phyloP scores from a whole-genome alignment of 371 early-diverging fungal genomes.

The Syncephalastrum contaminatum region DNA sequence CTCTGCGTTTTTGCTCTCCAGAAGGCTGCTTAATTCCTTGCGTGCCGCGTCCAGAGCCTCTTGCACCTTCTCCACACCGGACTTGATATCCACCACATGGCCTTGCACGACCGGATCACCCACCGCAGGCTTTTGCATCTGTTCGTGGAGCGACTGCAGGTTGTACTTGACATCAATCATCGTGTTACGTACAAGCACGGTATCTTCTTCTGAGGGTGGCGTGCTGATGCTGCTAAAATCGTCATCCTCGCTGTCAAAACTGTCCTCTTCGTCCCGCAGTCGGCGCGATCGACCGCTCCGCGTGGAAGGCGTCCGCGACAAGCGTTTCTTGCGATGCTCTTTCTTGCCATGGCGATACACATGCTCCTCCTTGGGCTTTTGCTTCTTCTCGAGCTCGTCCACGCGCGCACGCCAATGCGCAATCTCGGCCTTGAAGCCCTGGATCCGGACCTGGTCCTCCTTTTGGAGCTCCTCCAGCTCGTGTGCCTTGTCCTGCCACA shows the following conservation, averaged over 20 bases:
- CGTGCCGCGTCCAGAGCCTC: slow-evolving; percentile 31
- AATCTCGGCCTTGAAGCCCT: slow-evolving; percentile 12
- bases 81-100: slow-evolving; percentile 32
- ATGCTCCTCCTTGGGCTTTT: slow-evolving; percentile 7
- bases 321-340: no score
- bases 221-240: neutral
- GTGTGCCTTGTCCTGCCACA: slow-evolving; percentile 19
- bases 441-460: slow-evolving; percentile 6
- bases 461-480: slow-evolving; percentile 20
- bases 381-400: slow-evolving; percentile 21
- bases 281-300: neutral
- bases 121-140: slow-evolving; percentile 20
- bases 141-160: slow-evolving; percentile 30
- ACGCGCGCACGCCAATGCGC: slow-evolving; percentile 22
- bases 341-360: neutral
- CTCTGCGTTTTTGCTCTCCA: slow-evolving; percentile 20
- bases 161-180: slow-evolving; percentile 33
- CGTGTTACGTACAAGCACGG: slow-evolving; percentile 19
- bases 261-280: neutral
- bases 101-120: slow-evolving; percentile 23
- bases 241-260: neutral
- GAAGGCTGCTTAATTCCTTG: slow-evolving; percentile 21
- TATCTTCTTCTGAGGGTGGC: neutral
- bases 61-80: slow-evolving; percentile 22
- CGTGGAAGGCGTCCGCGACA: neutral